Conservation (phyloP, 1,284 basidiomycete species). For the Puccinia coronata region DNA sequence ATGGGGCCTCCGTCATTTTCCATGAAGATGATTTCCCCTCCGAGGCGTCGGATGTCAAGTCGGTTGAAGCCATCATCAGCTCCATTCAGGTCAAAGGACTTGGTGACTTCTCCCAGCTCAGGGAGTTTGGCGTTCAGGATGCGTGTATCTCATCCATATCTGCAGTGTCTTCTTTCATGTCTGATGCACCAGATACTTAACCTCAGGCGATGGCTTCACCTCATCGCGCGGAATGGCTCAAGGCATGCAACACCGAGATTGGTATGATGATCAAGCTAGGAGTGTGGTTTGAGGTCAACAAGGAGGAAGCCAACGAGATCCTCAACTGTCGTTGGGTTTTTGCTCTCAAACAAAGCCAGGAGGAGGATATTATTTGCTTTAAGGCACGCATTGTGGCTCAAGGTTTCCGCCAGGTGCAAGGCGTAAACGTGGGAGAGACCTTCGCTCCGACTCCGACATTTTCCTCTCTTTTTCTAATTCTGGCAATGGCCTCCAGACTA, state of each 20-base stretch:
- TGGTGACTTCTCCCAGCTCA: neutral
- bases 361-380: neutral
- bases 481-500: neutral
- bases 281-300: neutral
- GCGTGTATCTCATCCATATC: neutral
- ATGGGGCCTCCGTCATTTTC: neutral
- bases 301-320: neutral
- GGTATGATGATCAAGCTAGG: neutral
- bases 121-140: neutral
- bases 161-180: neutral
- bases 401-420: neutral
- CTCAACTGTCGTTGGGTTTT: neutral
- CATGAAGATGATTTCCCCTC: neutral
- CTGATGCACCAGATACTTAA: neutral
- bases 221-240: neutral
- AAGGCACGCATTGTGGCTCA: neutral
- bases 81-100: neutral
- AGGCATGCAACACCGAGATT: neutral
- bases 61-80: neutral
- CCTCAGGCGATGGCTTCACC: neutral
- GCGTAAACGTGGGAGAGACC: neutral
- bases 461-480: neutral
- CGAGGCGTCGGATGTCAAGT: neutral
- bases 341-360: neutral
- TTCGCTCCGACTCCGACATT: neutral